Conservation (phyloP, 306 rosid genomes). For the Senna tora region DNA sequence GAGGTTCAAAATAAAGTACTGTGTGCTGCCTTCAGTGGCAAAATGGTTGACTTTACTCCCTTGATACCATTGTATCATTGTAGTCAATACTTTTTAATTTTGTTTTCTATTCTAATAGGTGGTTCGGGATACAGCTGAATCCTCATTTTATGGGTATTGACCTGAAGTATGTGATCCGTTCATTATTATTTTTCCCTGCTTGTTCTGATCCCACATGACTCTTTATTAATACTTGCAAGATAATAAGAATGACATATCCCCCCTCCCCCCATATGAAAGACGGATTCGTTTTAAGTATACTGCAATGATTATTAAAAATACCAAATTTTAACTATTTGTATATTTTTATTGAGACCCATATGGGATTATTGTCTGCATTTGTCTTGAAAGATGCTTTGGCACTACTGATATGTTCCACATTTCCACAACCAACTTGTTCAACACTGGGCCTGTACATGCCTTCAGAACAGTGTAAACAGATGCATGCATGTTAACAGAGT, state of each 20-base stretch:
- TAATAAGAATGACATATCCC: neutral
- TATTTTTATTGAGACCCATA: neutral
- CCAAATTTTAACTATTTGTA: constrained; percentile 1
- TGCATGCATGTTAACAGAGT: constrained; percentile 2
- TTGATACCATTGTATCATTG: constrained; percentile 18
- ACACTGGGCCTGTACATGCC: neutral
- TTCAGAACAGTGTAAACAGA: neutral
- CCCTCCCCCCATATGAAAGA: neutral
- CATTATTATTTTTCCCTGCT: constrained; percentile 27
- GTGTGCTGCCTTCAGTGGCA: constrained; percentile 17
- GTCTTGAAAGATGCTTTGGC: constrained; percentile 23
- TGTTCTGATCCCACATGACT: constrained; percentile 18
- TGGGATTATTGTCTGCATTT: constrained; percentile 1
- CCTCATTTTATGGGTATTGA: constrained; percentile 90
- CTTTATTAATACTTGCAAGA: constrained; percentile 24
- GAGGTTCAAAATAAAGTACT: no score
- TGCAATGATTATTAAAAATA: constrained; percentile 22
- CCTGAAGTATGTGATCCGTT: constrained; percentile 83
- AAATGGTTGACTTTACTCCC: constrained; percentile 28
- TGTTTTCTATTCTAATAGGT: constrained; percentile 57
- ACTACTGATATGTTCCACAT: neutral
- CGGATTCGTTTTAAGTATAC: neutral
- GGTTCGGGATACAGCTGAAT: constrained; percentile 97
- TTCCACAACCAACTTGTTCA: constrained; percentile 5
- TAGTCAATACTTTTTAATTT: constrained; percentile 31